Evolutionary conservation across 2,329 filamentous ascomycete genomes (phyloP).

Genomic region (Fusarium euwallaceae): DNA sequence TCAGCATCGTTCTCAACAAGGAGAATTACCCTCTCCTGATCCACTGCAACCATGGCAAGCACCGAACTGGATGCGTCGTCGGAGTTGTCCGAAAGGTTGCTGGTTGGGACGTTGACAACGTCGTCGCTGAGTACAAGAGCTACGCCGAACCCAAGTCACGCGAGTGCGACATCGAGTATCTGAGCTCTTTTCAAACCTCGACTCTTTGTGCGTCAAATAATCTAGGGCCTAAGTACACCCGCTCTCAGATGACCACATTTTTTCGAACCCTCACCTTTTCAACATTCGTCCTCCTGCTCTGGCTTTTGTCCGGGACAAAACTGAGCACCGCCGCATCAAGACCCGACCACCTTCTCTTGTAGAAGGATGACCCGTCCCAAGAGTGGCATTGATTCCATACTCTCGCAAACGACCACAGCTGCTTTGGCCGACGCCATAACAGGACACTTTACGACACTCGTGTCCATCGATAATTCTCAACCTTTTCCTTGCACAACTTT

Average conservation of each 20-base stretch:
- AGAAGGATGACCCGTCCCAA: not conserved
- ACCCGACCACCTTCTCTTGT: constrained; percentile 31
- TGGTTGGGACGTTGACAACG: constrained; percentile 72
- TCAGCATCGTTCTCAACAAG: constrained; percentile 78
- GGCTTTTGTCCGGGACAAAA: constrained; percentile 55
- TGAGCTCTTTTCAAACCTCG: constrained; percentile 63
- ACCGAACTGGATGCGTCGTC: constrained; percentile 91
- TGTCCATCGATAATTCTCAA: not conserved
- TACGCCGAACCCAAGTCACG: constrained; percentile 73
- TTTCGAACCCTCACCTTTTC: constrained; percentile 59
- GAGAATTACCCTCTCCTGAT: constrained; percentile 84
- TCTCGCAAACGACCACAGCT: constrained; percentile 3
- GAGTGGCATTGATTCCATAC: not conserved
- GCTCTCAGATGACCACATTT: constrained; percentile 54
- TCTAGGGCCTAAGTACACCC: constrained; percentile 28
- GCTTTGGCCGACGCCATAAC: not conserved
- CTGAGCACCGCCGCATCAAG: constrained; percentile 38
- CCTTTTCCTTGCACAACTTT: constrained; percentile 19
- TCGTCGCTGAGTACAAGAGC: constrained; percentile 79
- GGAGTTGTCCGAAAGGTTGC: constrained; percentile 81
- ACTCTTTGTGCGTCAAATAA: constrained; percentile 48
- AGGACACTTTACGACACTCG: constrained; percentile 2
- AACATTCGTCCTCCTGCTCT: constrained; percentile 58
- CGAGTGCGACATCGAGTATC: constrained; percentile 71
- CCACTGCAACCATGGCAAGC: constrained; percentile 96